Conservation (phyloP, 371 early-diverging fungal genomes). For the Rhizopus stolonifer region DNA sequence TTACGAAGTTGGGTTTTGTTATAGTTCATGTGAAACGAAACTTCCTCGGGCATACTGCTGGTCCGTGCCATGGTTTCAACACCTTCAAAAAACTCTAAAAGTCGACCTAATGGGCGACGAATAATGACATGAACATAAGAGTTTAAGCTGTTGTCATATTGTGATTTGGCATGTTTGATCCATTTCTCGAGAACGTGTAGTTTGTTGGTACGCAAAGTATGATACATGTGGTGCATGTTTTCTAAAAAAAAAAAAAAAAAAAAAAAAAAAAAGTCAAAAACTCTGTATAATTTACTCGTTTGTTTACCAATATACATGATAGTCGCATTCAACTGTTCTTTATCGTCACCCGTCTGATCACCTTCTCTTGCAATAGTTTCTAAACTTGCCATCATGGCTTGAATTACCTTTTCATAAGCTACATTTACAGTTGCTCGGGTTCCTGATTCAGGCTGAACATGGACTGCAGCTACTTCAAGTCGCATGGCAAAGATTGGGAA, state of each 20-base stretch:
- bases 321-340: conserved; percentile 89
- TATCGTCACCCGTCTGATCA: conserved; percentile 79
- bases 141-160: conserved; percentile 80
- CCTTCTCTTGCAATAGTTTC: conserved; percentile 80
- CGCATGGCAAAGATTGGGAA: conserved; percentile 90
- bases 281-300: too few species aligned
- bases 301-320: conserved; percentile 84
- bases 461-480: conserved; percentile 58
- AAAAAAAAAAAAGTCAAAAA: background rate
- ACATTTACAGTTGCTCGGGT: conserved; percentile 74
- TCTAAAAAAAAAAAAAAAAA: conserved; percentile 45
- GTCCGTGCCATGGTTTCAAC: conserved; percentile 81
- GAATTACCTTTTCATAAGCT: conserved; percentile 82
- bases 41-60: conserved; percentile 74
- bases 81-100: conserved; percentile 95
- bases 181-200: conserved; percentile 69
- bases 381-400: conserved; percentile 86
- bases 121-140: conserved; percentile 87
- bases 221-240: conserved; percentile 90
- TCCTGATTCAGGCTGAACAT: conserved; percentile 55
- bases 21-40: conserved; percentile 80
- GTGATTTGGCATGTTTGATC: conserved; percentile 80
- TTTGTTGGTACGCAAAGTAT: conserved; percentile 71
- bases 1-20: conserved; percentile 86
- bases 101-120: conserved; percentile 81